Conservation (phyloP, 148 eudicot species). For the Camellia lanceoleosa region DNA sequence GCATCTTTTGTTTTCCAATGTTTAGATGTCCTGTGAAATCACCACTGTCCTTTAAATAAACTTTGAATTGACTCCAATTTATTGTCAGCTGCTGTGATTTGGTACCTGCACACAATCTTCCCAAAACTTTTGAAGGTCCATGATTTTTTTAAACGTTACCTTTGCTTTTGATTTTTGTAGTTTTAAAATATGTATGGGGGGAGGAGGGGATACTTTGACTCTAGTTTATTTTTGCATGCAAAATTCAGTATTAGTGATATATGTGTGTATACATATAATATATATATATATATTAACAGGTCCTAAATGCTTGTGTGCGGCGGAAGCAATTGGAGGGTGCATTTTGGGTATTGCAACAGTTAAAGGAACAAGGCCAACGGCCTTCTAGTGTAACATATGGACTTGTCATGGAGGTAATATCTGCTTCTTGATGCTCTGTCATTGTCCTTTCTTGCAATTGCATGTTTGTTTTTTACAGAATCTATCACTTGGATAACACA, state of each 20-base stretch:
- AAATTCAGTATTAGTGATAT: neutral
- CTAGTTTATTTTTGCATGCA: neutral
- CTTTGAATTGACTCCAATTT: neutral
- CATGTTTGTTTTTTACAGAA: neutral
- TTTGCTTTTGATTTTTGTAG: neutral
- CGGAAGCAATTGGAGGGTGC: constrained; percentile 94
- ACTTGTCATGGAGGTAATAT: constrained; percentile 88
- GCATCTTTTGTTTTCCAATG: neutral
- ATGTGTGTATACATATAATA: too few relatives aligned
- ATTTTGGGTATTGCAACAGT: constrained; percentile 85
- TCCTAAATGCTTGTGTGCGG: constrained; percentile 76
- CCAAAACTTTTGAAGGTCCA: neutral
- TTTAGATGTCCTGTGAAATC: neutral
- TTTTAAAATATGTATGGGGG: neutral
- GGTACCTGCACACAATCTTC: neutral
- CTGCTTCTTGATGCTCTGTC: constrained; percentile 8
- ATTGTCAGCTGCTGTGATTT: neutral
- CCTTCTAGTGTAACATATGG: constrained; percentile 87
- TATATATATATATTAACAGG: constrained; percentile 30
- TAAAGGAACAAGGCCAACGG: constrained; percentile 51
- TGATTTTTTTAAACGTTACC: too few relatives aligned
- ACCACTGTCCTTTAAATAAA: neutral
- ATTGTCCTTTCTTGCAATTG: neutral
- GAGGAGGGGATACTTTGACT: neutral
- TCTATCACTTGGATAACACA: neutral